Evolutionary conservation across 768 basidiomycete species (phyloP), one percentile per base, ranked within the genome.

Genomic region (Podaxis sp.): DNA sequence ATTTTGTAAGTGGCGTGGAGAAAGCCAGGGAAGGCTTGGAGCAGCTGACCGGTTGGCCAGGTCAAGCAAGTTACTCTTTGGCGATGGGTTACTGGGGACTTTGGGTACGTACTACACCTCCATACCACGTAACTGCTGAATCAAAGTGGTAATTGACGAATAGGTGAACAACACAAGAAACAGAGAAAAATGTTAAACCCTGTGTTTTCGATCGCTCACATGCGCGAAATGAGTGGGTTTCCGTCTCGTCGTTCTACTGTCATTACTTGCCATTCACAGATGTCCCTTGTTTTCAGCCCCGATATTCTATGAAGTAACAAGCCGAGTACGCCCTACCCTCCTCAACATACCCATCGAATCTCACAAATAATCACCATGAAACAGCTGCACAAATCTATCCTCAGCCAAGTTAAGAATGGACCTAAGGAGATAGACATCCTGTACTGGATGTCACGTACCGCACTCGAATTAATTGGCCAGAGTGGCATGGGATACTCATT

Each of bases 401-500:
- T 57, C 5, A 36, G 50, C 17, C 70, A 71, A 63, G 69, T 75
- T 3, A 38, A 68, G 5, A 62, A 71, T 7, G 77, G 75, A 13
- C 68, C 76, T 2, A 67, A 73, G 60, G 76, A 78, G n/a, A 62
- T 75, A 68, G 72, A 72, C 66, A 63, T 66, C 72, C 15, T 71
- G 73, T 22, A 72, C 70, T 54, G 79, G 78, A 75, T 75, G 70
- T 69, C 79, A 11, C 75, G 82, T 2, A 73, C 76, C 11, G 80
- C 83, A 20, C 71, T 84, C 22, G 82, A 85, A 62, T 71, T 84
- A 54, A 78, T 85, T 51, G 82, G 80, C 10, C 80, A 80, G 69
- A 78, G 76, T 22, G 82, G 83, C 2, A 71, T 85, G 20, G 80
- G 80, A 6, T 74, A 73, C 56, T 78, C 76, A 13, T 80, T 82